These are phyloP conservation scores for Aspergillus amoenus DNA, from an alignment of 2,329 filamentous ascomycete species.

Conservation along the genomic window DNA sequence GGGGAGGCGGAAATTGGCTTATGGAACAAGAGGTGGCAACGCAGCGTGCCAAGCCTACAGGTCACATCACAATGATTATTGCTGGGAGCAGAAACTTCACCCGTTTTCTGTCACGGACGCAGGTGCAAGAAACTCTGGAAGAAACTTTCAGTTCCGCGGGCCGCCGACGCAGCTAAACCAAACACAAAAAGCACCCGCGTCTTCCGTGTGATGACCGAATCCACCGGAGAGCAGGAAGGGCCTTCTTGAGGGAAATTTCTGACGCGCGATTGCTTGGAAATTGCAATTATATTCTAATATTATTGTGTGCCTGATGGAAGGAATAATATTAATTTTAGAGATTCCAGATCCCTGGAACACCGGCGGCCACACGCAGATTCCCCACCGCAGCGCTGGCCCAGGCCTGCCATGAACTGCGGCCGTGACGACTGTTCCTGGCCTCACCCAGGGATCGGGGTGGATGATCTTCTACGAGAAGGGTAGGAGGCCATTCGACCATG, in stretches of 20 bases:
- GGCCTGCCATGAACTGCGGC: conserved; percentile 8
- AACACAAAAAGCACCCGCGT: not conserved
- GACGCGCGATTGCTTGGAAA: not conserved
- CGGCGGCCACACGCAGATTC: conserved; percentile 18
- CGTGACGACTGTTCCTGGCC: conserved; percentile 2
- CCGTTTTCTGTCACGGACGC: conserved; percentile 1
- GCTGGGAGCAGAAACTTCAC: not conserved
- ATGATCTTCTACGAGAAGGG: conserved; percentile 4
- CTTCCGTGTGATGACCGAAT: not conserved
- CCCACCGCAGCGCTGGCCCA: conserved; percentile 7
- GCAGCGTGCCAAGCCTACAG: not conserved
- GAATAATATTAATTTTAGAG: not conserved
- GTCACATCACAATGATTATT: not conserved
- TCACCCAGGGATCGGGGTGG: not conserved
- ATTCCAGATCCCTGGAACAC: conserved; percentile 19
- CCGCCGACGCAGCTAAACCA: not conserved
- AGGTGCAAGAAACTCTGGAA: conserved; percentile 2
- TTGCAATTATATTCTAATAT: no score
- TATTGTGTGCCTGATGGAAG: no score
- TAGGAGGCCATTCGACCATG: not conserved
- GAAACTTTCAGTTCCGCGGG: not conserved
- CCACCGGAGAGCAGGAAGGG: not conserved
- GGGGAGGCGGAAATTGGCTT: not conserved
- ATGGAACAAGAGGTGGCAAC: conserved; percentile 2
- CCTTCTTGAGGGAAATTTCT: not conserved